Conservation (phyloP, 305 asterid genomes). For the Fraxinus nigra region DNA sequence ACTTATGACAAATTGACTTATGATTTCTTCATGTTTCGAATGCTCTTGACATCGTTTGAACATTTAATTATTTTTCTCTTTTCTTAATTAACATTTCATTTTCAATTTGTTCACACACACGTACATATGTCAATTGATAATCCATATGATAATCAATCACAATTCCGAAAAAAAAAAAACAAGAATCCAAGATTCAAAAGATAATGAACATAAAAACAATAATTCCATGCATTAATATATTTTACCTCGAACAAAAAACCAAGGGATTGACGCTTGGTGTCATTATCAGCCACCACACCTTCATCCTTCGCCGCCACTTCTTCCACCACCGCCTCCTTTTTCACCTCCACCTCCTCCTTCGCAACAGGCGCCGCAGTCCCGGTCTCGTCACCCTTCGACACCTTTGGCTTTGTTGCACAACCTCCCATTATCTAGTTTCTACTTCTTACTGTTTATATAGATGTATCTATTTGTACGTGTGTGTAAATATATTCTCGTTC, state of each 20-base stretch:
- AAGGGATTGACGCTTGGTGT: neutral
- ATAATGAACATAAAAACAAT: neutral
- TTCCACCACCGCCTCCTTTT: neutral
- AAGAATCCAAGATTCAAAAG: no score
- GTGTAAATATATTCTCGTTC: neutral
- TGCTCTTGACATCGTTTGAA: neutral
- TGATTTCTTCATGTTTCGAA: neutral
- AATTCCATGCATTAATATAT: neutral
- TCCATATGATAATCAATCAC: no score
- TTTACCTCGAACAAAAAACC: neutral
- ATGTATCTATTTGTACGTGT: neutral
- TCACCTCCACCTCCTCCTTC: neutral
- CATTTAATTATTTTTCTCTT: neutral
- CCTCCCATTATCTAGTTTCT: neutral
- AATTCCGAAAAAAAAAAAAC: no score
- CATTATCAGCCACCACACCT: neutral
- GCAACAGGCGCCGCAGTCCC: neutral
- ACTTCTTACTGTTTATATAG: neutral
- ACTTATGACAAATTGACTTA: neutral
- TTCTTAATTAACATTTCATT: neutral
- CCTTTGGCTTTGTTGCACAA: neutral
- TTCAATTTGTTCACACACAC: neutral
- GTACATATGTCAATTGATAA: no score
- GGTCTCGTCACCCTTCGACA: neutral
- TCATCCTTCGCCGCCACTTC: neutral